Base-by-base conservation (phyloP, 2,329 filamentous ascomycete genomes). In the Epichloe amarillans region DNA sequence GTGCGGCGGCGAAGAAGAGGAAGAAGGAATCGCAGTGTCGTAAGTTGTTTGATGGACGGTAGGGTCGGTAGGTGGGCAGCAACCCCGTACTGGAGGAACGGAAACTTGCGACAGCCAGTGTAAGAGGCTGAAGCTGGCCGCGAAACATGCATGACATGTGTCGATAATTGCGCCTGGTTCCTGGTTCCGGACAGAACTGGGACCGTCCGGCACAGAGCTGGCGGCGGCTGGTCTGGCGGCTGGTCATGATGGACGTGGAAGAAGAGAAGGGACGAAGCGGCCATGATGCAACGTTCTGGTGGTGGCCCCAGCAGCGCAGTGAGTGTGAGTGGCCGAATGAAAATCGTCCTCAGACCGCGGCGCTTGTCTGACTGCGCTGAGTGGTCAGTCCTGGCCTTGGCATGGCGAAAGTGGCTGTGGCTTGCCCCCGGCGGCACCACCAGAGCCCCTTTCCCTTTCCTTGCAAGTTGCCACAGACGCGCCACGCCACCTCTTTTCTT, bases 91-190 rank as follows among this genome's bases (percentile, higher is more conserved):
- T 41, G 49, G 40, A 45, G 41, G 35, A 51, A 52, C 39, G 33
- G 49, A 35, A 49, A 53, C 36, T 39, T 54, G 56, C 51, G 53
- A 57, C 56, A 47, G 45, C 49, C 44, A 53, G 49, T 51, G 55
- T 54, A 46, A 51, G 55, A 56, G 55, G 47, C 39, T 47, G 44
- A 33, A 30, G 26, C 26, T 35, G 39, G 41, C 51, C 46, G 43
- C 37, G 43, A 51, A 52, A 54, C 50, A 35, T 35, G 41, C 50
- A 35, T 35, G 41, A 54, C 50, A 35, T 35, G 45, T 46, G 21
- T 51, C 26, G 49, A 35, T 39, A 19, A 42, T 12, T 23, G 49
- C 43, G 53, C 47, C 50, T 49, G 26, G 26, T 30, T 30, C 26
- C 26, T 19, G 48, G 51, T 55, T 57, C 54, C 47, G 54, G 23